Evolutionary conservation across 148 eudicot species (phyloP), one percentile per base, ranked within the genome.

Genomic region (Simmondsia chinensis): DNA sequence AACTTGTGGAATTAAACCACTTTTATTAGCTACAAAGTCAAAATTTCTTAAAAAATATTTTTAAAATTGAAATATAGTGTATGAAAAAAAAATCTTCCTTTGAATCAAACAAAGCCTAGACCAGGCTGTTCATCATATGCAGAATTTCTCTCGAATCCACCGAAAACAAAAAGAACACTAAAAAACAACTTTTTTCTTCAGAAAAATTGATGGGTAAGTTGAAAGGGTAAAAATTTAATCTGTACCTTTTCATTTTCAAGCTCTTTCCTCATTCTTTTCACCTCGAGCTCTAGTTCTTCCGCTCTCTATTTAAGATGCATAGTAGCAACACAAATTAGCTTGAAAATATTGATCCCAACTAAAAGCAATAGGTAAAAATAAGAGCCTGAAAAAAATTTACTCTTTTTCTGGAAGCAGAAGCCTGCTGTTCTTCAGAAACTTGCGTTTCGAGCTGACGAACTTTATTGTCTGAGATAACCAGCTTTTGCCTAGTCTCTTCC

Each of bases 241-340:
- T 66, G 63, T 81, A 89, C 95, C 97, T 85, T 89, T 57, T 85
- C 94, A 46, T 60, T 62, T 62, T 89, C 95, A 48, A 89, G 94
- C 60, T 81, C 88, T 63, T 68, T 71, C 53, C 63, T 68, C 83
- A 79, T 65, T 33, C 58, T 74, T 50, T 56, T 75, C n/a, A 50
- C 67, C 47, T 65, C 85, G 48, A 42, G 65, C 52, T 82, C 94
- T 59, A 89, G 77, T 54, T 85, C 97, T 54, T 85, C 83, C 33
- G 76, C 61, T 46, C 57, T 72, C 97, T 89, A 65, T 30, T 50
- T 20, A 51, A 57, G 7, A 46, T 40, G 36, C 36, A 29, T 5
- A 45, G 21, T 7, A 55, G 26, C 28, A 36, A 52, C 39, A 19
- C 6, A 31, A 52, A 67, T 51, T 33, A 66, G 43, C 42, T 33